A percentile compares a stretch with the other conserved stretches of the same genome.
Conservation (phyloP, 2,329 filamentous ascomycete genomes). For the Orbilia brochopaga region DNA sequence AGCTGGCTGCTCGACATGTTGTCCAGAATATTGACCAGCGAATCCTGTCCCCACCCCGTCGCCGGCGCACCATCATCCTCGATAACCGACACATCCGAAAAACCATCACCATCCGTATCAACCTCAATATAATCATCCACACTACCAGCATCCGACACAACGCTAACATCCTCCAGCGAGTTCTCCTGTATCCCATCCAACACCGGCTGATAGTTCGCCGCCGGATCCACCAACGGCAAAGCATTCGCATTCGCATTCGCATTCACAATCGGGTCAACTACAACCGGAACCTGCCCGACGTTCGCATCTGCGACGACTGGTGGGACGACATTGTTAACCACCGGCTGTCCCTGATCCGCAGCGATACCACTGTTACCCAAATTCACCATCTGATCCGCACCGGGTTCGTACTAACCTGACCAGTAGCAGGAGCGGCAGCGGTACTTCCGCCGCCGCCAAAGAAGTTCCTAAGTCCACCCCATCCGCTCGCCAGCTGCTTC, state of each 20-base stretch:
- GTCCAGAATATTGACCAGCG: background rate
- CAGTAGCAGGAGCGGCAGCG: background rate
- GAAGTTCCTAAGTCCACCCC: background rate
- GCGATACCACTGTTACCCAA: background rate
- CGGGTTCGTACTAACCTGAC: background rate
- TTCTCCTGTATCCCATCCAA: background rate
- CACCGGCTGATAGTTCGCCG: background rate
- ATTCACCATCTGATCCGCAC: background rate
- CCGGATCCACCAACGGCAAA: background rate
- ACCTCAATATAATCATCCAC: no score
- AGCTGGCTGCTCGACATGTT: no score
- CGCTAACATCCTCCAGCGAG: no score
- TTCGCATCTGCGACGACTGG: background rate
- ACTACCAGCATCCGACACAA: no score
- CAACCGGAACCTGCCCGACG: background rate
- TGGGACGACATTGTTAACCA: background rate
- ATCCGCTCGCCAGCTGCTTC: background rate
- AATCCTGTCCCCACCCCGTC: conserved; percentile 1
- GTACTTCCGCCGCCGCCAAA: background rate
- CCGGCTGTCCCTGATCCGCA: background rate
- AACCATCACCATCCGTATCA: background rate
- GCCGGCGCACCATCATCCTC: background rate
- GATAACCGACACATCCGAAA: background rate
- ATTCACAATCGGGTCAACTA: background rate
- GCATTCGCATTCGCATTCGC: background rate